Percentiles rank a stretch among this genome's conserved stretches.
phyloP scores from a whole-genome alignment of 163 green algal genomes.

The Scenedesmus sp. region DNA sequence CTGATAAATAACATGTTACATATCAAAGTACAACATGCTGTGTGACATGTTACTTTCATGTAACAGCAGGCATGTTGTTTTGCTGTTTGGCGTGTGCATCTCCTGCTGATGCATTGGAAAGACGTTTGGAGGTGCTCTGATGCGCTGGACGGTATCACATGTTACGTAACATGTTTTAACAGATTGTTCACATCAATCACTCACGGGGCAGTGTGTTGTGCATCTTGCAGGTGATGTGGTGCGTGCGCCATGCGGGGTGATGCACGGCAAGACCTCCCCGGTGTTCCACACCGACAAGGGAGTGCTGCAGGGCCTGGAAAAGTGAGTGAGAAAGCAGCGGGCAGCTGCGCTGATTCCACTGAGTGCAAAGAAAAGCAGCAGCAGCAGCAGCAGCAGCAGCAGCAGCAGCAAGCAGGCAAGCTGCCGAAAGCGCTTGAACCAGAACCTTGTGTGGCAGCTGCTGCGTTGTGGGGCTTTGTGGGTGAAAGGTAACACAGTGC shows the following conservation, averaged over 20 bases:
- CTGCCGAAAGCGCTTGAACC: neutral
- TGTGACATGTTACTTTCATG: no score
- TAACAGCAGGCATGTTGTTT: no score
- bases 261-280: constrained; percentile 97
- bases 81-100: no score
- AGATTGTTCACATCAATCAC: neutral
- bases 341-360: no score
- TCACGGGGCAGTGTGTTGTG: neutral
- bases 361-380: neutral
- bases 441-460: neutral
- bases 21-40: neutral
- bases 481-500: no score
- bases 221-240: constrained; percentile 81
- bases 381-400: neutral
- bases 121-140: no score
- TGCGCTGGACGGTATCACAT: no score
- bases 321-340: constrained; percentile 57
- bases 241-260: constrained; percentile 92
- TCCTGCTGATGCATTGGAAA: neutral
- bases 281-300: constrained; percentile 90
- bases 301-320: constrained; percentile 80
- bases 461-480: no score
- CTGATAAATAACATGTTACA: neutral
- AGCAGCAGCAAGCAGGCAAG: neutral
- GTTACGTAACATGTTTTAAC: no score